Conservation (phyloP, 345 rosid genomes). For the Iberis pinnata region DNA sequence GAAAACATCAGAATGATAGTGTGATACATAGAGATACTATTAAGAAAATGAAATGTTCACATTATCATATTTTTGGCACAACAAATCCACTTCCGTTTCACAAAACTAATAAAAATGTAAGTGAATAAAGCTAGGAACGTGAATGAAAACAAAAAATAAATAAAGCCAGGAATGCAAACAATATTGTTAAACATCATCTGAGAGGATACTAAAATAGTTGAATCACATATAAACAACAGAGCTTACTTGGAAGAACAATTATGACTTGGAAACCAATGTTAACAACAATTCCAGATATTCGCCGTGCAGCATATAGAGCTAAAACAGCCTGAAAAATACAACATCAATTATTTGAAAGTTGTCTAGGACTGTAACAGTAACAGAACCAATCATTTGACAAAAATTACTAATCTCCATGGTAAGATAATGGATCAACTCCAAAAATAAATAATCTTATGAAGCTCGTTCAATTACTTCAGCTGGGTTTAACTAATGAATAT, state of each 20-base stretch:
- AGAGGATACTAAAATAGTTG: background rate
- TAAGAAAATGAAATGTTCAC: background rate
- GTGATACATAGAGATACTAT: conserved; percentile 7
- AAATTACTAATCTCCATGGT: background rate
- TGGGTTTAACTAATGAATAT: background rate
- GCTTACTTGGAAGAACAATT: conserved; percentile 81
- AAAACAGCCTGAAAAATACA: conserved; percentile 58
- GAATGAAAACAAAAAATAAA: too few species aligned
- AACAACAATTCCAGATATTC: conserved; percentile 79
- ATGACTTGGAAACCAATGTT: conserved; percentile 91
- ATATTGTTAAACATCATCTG: background rate
- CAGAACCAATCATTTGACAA: background rate
- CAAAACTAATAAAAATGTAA: background rate
- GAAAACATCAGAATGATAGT: background rate
- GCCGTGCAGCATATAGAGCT: conserved; percentile 65
- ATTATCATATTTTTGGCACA: conserved; percentile 5
- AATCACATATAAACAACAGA: background rate
- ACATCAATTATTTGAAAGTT: background rate
- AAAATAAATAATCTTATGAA: background rate
- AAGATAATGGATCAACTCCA: background rate
- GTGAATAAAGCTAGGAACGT: background rate
- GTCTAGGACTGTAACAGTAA: background rate
- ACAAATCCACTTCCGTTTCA: conserved; percentile 9
- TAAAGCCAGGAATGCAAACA: background rate
- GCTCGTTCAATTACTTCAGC: background rate